Evolutionary conservation across 2,329 filamentous ascomycete genomes (phyloP).

Genomic region (Penicillium sp.): DNA sequence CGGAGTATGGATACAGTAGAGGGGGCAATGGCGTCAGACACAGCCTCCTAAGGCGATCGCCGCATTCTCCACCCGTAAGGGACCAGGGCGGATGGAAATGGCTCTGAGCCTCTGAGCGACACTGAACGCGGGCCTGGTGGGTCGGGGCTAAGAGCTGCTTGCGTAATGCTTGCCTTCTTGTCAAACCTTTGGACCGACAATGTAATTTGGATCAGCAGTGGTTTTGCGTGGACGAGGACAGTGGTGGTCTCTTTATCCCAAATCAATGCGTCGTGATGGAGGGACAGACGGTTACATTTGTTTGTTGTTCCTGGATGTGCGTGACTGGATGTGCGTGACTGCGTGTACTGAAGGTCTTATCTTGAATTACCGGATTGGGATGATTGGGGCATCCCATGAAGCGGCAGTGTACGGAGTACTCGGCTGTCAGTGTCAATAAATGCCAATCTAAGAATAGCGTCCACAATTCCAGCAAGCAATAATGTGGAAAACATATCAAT

Average conservation of each 20-base stretch:
- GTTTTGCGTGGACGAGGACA: slow-evolving; percentile 18
- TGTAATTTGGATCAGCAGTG: slow-evolving; percentile 44
- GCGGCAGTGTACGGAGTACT: neutral
- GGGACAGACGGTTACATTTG: slow-evolving; percentile 14
- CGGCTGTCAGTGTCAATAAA: neutral
- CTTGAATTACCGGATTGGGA: slow-evolving; percentile 7
- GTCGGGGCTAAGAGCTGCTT: slow-evolving; percentile 42
- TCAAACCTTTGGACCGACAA: slow-evolving; percentile 21
- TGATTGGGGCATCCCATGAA: neutral
- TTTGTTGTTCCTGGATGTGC: neutral
- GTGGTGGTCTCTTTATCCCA: slow-evolving; percentile 26
- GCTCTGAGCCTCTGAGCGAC: neutral
- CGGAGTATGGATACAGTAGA: no score
- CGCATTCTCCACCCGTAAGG: slow-evolving; percentile 47
- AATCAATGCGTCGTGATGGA: slow-evolving; percentile 16
- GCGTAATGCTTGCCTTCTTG: slow-evolving; percentile 42
- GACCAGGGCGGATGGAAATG: slow-evolving; percentile 38
- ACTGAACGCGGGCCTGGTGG: slow-evolving; percentile 25
- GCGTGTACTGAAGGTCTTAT: neutral
- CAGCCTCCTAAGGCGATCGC: slow-evolving; percentile 39
- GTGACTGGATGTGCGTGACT: no score
- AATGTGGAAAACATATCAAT: slow-evolving; percentile 5
- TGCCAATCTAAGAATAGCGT: slow-evolving; percentile 6
- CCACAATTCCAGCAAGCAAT: slow-evolving; percentile 3
- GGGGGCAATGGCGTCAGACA: slow-evolving; percentile 37